phyloP scores from a whole-genome alignment of 768 basidiomycete genomes.

The Sarcodon aspratus region DNA sequence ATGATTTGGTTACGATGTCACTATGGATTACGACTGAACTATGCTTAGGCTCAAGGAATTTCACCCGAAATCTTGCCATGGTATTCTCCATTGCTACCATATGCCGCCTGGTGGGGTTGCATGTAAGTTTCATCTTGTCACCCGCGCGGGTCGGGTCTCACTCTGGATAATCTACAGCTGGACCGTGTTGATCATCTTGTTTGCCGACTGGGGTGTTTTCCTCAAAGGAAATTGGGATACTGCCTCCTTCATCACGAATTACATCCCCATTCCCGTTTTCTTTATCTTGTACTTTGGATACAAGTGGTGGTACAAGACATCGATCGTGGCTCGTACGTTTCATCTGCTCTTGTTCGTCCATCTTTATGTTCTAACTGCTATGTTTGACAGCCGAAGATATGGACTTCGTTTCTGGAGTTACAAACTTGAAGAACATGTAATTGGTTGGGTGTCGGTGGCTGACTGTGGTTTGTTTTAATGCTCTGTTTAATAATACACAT shows the following conservation, averaged over 20 bases:
- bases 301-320: not conserved
- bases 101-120: constrained; percentile 24
- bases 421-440: not conserved
- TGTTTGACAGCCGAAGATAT: not conserved
- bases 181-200: constrained; percentile 10
- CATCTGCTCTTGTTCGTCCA: too few species aligned
- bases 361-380: too few species aligned
- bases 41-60: constrained; percentile 14
- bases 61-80: constrained; percentile 40
- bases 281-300: constrained; percentile 29
- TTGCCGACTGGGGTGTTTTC: constrained; percentile 31
- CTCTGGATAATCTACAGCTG: not conserved
- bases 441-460: too few species aligned
- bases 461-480: too few species aligned
- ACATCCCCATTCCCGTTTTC: constrained; percentile 31
- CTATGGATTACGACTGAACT: not conserved
- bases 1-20: too few species aligned
- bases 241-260: constrained; percentile 30
- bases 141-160: constrained; percentile 21
- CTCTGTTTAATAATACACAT: too few species aligned
- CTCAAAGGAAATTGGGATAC: constrained; percentile 25
- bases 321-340: not conserved
- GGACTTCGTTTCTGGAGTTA: not conserved
- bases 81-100: constrained; percentile 27
- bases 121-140: constrained; percentile 17